A percentile compares a stretch with the other conserved stretches of the same genome.
Evolutionary conservation across 2,329 filamentous ascomycete species (phyloP).

Genomic region (Pseudonectria buxi): DNA sequence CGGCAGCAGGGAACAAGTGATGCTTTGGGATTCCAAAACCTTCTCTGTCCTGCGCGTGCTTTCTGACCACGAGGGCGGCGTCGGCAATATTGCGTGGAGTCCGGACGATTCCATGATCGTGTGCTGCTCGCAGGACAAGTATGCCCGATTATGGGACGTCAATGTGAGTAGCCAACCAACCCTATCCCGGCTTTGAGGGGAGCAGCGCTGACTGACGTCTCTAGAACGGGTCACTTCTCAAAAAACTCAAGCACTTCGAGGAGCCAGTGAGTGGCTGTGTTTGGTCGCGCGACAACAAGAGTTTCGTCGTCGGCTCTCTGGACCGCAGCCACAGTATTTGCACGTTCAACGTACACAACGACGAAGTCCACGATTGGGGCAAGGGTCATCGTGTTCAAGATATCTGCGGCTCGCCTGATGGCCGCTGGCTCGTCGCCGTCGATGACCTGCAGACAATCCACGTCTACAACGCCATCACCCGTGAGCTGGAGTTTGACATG

Average conservation of each 20-base stretch:
- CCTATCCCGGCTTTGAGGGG: background rate
- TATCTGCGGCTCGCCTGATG: constrained; percentile 74
- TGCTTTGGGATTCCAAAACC: constrained; percentile 72
- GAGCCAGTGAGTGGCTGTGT: constrained; percentile 83
- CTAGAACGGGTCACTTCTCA: constrained; percentile 57
- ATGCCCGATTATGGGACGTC: constrained; percentile 69
- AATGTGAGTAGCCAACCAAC: constrained; percentile 41
- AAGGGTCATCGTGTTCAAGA: constrained; percentile 74
- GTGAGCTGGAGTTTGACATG: constrained; percentile 69
- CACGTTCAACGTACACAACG: constrained; percentile 62
- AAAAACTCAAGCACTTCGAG: constrained; percentile 62
- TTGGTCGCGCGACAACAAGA: constrained; percentile 74
- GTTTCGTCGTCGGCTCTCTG: constrained; percentile 73
- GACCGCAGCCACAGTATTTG: constrained; percentile 61
- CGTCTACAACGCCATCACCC: constrained; percentile 73
- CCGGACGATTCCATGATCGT: constrained; percentile 83
- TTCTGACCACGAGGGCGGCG: constrained; percentile 59
- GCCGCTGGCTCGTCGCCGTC: constrained; percentile 71
- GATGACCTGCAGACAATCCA: constrained; percentile 64
- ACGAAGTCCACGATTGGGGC: constrained; percentile 58
- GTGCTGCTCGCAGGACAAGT: constrained; percentile 70
- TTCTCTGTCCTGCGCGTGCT: constrained; percentile 61
- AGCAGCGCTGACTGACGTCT: constrained; percentile 12
- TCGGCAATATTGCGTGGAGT: constrained; percentile 83
- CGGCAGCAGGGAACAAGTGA: constrained; percentile 65